Conservation (phyloP, 176 grass and related monocot species). For the Oryza coarctata region DNA sequence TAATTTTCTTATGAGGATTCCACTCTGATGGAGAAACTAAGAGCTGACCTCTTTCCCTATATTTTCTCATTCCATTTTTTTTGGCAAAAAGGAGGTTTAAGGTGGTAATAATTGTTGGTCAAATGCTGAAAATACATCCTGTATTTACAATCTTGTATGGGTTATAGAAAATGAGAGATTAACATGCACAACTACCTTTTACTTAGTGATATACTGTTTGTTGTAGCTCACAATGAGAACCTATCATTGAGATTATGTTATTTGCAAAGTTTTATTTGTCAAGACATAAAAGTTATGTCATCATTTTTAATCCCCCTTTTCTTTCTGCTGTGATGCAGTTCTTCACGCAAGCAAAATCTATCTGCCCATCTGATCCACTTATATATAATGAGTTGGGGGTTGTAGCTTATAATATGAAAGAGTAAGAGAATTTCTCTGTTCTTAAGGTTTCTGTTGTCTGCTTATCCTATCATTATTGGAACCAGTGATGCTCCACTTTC, state of each 20-base stretch:
- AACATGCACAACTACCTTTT: constrained; percentile 4
- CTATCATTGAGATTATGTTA: background rate
- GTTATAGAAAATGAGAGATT: constrained; percentile 8
- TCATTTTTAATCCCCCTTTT: constrained; percentile 23
- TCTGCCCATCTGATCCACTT: constrained; percentile 94
- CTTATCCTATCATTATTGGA: constrained; percentile 5
- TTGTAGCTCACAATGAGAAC: constrained; percentile 1
- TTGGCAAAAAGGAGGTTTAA: background rate
- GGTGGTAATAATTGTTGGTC: background rate
- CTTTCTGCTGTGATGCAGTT: constrained; percentile 67
- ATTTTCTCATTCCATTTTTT: background rate
- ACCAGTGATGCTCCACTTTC: constrained; percentile 4
- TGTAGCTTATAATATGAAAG: constrained; percentile 94
- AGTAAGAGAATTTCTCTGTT: constrained; percentile 59
- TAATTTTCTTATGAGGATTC: background rate
- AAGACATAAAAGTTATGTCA: background rate
- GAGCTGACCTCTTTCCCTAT: background rate
- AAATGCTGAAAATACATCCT: constrained; percentile 15
- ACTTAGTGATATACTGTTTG: background rate
- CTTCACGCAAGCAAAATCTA: constrained; percentile 86
- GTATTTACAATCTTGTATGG: background rate
- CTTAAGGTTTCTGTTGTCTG: background rate
- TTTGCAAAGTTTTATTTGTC: constrained; percentile 24
- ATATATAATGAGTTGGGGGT: constrained; percentile 92
- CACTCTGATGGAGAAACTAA: constrained; percentile 10